These are phyloP conservation scores for Teunomyces pallodes DNA, from an alignment of 805 yeast species.

Conservation along the genomic window DNA sequence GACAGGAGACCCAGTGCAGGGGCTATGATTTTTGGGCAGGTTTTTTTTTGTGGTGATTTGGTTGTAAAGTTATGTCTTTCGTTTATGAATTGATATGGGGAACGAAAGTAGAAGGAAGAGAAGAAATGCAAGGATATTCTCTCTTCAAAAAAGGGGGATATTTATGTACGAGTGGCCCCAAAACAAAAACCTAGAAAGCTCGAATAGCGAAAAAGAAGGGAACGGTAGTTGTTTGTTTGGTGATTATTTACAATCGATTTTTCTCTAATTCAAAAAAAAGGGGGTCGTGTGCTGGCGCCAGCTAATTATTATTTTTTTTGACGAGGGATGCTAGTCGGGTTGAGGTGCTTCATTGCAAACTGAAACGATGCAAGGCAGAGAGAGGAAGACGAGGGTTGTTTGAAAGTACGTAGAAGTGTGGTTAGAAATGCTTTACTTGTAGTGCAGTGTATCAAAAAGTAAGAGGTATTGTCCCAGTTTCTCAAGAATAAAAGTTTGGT, in stretches of 20 bases:
- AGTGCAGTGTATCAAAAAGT: not conserved
- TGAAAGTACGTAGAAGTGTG: not conserved
- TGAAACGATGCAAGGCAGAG: not conserved
- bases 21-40: not conserved
- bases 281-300: slow-evolving; percentile 4
- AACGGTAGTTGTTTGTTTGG: not conserved
- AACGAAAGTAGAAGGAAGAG: not conserved
- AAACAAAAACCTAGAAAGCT: not conserved
- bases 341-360: not conserved
- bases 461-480: not conserved
- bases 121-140: not conserved
- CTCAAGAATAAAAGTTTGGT: not conserved
- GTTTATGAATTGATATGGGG: not conserved
- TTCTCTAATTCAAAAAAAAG: not conserved
- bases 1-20: not conserved
- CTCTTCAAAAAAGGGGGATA: not conserved
- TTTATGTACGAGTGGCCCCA: not conserved
- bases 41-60: not conserved
- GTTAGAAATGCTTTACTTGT: not conserved
- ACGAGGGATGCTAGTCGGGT: not conserved
- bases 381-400: not conserved
- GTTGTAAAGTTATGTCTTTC: not conserved
- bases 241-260: not conserved
- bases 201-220: not conserved
- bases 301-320: not conserved